These are phyloP conservation scores for Ploettnerulaceae sp. DNA, from an alignment of 2,329 filamentous ascomycete genomes.

Conservation along the genomic window DNA sequence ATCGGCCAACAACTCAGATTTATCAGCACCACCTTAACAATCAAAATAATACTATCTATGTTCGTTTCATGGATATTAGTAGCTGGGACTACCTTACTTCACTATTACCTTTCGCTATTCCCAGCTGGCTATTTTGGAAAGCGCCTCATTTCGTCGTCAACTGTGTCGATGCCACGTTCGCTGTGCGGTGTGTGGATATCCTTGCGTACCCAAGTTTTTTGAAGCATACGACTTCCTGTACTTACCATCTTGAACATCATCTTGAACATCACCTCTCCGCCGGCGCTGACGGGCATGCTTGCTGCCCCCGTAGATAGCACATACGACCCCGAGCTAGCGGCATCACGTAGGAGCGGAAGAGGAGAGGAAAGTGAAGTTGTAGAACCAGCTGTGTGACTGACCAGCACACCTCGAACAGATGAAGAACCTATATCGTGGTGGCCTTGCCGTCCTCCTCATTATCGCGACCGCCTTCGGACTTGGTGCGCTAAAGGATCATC, in stretches of 20 bases:
- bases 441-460: slow-evolving; percentile 37
- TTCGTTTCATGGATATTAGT: slow-evolving; percentile 6
- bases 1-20: slow-evolving; percentile 4
- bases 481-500: slow-evolving; percentile 47
- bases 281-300: slow-evolving; percentile 13
- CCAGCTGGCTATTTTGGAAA: neutral
- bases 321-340: slow-evolving; percentile 1
- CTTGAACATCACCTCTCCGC: slow-evolving; percentile 9
- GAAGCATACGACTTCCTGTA: neutral
- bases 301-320: neutral
- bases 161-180: slow-evolving; percentile 15
- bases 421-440: slow-evolving; percentile 26
- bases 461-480: slow-evolving; percentile 43
- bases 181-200: slow-evolving; percentile 7
- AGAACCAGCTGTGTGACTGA: too few species aligned
- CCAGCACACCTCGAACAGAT: too few species aligned
- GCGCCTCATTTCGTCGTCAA: neutral
- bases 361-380: too few species aligned
- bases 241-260: neutral
- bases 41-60: neutral
- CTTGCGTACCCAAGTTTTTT: neutral
- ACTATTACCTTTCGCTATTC: neutral
- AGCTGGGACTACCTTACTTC: slow-evolving; percentile 7
- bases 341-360: too few species aligned
- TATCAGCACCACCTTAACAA: slow-evolving; percentile 4